Conservation (phyloP, 495 filamentous ascomycete species). For the Alectoria sarmentosa region DNA sequence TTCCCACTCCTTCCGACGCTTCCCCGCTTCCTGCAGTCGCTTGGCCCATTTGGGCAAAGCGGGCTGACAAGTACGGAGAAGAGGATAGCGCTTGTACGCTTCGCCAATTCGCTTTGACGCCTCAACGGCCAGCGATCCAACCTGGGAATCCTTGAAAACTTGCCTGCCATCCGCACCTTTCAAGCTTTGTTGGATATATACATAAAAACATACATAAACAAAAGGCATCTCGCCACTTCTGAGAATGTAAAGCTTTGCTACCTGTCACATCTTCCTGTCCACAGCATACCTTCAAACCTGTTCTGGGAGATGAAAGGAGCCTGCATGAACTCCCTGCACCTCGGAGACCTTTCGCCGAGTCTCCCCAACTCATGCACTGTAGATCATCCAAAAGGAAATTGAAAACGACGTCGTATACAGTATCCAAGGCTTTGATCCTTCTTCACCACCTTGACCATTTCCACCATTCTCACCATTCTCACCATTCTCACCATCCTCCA, state of each 20-base stretch:
- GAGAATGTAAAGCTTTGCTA: background rate
- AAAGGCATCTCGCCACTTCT: too few species aligned
- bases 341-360: constrained; percentile 2
- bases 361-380: background rate
- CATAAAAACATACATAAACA: too few species aligned
- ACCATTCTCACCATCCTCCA: background rate
- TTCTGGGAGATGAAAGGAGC: background rate
- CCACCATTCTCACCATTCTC: background rate
- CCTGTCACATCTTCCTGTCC: too few species aligned
- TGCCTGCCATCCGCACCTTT: background rate
- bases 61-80: background rate
- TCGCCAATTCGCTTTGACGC: background rate
- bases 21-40: background rate
- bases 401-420: background rate
- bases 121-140: background rate
- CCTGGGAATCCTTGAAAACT: too few species aligned
- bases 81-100: background rate
- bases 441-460: background rate
- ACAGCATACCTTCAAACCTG: background rate
- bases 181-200: background rate
- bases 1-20: background rate
- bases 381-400: constrained; percentile 7
- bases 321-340: constrained; percentile 1
- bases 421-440: background rate
- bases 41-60: background rate